Conservation (phyloP, 257 asterid genomes). For the Gynochthodes officinalis region DNA sequence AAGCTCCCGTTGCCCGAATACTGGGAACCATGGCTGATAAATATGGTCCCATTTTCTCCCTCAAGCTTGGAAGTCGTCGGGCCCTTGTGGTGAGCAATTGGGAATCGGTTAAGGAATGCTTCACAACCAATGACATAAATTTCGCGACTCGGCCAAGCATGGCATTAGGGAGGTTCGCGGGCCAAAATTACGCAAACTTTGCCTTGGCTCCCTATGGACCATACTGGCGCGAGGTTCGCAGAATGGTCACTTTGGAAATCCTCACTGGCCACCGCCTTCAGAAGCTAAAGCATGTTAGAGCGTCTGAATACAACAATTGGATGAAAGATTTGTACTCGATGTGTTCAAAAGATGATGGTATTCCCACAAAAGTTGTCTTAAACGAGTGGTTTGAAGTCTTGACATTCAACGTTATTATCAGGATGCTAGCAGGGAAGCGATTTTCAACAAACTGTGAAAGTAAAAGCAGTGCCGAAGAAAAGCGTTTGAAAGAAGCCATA, state of each 20-base stretch:
- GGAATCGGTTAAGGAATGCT: conserved; percentile 47
- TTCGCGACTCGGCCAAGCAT: conserved; percentile 43
- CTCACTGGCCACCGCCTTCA: conserved; percentile 36
- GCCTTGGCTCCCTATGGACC: conserved; percentile 49
- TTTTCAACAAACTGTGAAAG: conserved; percentile 13
- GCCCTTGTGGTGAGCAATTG: conserved; percentile 51
- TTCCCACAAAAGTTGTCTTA: conserved; percentile 18
- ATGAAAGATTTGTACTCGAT: conserved; percentile 26
- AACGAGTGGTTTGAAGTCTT: conserved; percentile 37
- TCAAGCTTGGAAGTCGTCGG: conserved; percentile 41
- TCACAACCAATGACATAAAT: conserved; percentile 46
- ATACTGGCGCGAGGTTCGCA: conserved; percentile 55
- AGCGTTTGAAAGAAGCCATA: conserved; percentile 34
- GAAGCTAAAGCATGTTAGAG: conserved; percentile 37
- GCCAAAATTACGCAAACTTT: conserved; percentile 34
- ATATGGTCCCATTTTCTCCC: conserved; percentile 53
- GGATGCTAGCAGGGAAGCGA: conserved; percentile 43
- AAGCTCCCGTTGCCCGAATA: conserved; percentile 31
- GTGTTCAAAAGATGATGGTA: background rate
- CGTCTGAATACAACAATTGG: conserved; percentile 30
- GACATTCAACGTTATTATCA: conserved; percentile 35
- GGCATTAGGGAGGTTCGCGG: conserved; percentile 35
- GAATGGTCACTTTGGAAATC: conserved; percentile 47
- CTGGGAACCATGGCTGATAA: conserved; percentile 56
- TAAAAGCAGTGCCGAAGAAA: conserved; percentile 6